phyloP scores from a whole-genome alignment of 441 rosid species.

The Manihot esculenta region DNA sequence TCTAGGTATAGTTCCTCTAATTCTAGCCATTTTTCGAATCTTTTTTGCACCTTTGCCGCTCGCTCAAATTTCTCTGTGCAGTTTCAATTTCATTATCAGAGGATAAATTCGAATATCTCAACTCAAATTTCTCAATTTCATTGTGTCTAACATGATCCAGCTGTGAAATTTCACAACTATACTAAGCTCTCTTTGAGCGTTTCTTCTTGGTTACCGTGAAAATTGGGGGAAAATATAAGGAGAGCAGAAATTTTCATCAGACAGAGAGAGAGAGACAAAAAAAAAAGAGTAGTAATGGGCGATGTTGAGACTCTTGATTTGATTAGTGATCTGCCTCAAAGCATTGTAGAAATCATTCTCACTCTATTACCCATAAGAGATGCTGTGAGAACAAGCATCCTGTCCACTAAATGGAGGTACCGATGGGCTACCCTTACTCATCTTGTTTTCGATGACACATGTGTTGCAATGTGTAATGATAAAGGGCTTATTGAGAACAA shows the following conservation, averaged over 20 bases:
- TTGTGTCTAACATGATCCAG: too few species aligned
- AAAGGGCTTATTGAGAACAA: slow-evolving; percentile 36
- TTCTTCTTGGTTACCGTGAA: background rate
- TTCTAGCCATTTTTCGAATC: background rate
- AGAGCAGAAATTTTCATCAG: background rate
- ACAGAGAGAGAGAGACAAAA: background rate
- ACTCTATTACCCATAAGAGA: slow-evolving; percentile 64
- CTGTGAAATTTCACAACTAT: background rate
- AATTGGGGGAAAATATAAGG: background rate
- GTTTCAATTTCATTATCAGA: background rate
- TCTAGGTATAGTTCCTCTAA: background rate
- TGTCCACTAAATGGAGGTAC: slow-evolving; percentile 83
- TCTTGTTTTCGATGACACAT: slow-evolving; percentile 68
- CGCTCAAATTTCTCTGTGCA: background rate
- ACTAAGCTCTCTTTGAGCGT: background rate
- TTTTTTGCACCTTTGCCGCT: background rate
- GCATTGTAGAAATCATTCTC: slow-evolving; percentile 71
- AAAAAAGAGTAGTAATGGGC: slow-evolving; percentile 35
- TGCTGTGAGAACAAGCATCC: slow-evolving; percentile 67
- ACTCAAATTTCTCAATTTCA: background rate
- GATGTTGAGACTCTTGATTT: slow-evolving; percentile 40
- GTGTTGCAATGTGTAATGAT: slow-evolving; percentile 39
- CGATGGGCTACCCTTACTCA: slow-evolving; percentile 67
- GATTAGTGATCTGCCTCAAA: slow-evolving; percentile 65
- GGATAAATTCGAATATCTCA: background rate